phyloP scores from a whole-genome alignment of 345 rosid species.

The Eucalyptus cloeziana region DNA sequence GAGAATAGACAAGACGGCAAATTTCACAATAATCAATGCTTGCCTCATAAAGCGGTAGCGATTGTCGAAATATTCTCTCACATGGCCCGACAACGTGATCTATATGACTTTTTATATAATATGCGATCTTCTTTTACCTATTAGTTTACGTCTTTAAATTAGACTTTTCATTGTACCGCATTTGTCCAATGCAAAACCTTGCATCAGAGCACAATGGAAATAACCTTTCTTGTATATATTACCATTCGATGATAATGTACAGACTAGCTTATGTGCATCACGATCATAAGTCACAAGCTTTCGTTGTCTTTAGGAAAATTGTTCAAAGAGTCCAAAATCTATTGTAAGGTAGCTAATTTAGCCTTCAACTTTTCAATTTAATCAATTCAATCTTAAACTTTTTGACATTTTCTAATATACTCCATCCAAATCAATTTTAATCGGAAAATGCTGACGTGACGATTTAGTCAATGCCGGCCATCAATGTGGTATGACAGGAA shows the following conservation, averaged over 20 bases:
- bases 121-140: neutral
- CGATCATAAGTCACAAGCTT: neutral
- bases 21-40: neutral
- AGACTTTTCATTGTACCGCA: neutral
- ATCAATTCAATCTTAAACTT: neutral
- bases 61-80: neutral
- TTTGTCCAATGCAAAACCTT: neutral
- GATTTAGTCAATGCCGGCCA: rapidly evolving
- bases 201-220: neutral
- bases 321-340: neutral
- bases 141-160: neutral
- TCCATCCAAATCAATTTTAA: rapidly evolving
- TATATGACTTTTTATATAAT: no score
- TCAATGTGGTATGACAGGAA: neutral
- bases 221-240: neutral
- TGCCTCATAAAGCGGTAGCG: neutral
- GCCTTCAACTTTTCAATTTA: neutral
- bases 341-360: rapidly evolving
- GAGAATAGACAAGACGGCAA: neutral
- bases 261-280: neutral
- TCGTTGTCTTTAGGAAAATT: rapidly evolving
- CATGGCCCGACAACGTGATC: rapidly evolving
- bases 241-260: neutral
- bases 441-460: rapidly evolving
- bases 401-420: neutral